Evolutionary conservation across 805 yeast species (phyloP).

Genomic region (Kazachstania africana): DNA sequence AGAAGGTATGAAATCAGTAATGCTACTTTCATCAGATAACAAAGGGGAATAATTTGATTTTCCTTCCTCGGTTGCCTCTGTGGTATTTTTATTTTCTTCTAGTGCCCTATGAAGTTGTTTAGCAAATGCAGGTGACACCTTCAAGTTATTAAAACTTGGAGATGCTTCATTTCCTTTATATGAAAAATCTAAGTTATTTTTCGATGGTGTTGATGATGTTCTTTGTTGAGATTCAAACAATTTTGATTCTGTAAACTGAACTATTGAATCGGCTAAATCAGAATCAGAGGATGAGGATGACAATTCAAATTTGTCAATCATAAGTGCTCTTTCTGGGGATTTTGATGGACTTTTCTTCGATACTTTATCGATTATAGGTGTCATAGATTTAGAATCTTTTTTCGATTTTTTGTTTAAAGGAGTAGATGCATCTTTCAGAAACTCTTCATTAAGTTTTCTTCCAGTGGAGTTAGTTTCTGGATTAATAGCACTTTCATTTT

Average conservation of each 20-base stretch:
- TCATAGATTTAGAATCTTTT: slow-evolving; percentile 4
- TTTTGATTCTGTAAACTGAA: no score
- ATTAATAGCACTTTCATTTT: no score
- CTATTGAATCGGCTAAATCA: no score
- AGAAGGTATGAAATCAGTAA: neutral
- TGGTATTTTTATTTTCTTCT: neutral
- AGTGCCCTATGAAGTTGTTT: slow-evolving; percentile 23
- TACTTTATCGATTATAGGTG: slow-evolving; percentile 18
- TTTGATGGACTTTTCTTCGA: slow-evolving; percentile 15
- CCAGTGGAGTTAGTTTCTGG: neutral
- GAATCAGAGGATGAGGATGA: no score
- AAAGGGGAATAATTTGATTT: neutral
- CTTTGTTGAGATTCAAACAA: no score
- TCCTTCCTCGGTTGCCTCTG: neutral
- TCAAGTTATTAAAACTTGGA: slow-evolving; percentile 25
- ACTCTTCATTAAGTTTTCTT: neutral
- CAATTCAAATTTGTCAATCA: slow-evolving; percentile 15
- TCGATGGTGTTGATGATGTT: no score
- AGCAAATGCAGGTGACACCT: slow-evolving; percentile 28
- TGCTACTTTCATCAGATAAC: no score
- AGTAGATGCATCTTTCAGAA: neutral
- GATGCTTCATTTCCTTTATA: slow-evolving; percentile 18
- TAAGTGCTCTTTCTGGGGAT: slow-evolving; percentile 13
- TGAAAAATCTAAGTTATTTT: slow-evolving; percentile 15
- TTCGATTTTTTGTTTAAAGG: slow-evolving; percentile 4